phyloP scores from a whole-genome alignment of 768 basidiomycete species.

The Boletus edulis region DNA sequence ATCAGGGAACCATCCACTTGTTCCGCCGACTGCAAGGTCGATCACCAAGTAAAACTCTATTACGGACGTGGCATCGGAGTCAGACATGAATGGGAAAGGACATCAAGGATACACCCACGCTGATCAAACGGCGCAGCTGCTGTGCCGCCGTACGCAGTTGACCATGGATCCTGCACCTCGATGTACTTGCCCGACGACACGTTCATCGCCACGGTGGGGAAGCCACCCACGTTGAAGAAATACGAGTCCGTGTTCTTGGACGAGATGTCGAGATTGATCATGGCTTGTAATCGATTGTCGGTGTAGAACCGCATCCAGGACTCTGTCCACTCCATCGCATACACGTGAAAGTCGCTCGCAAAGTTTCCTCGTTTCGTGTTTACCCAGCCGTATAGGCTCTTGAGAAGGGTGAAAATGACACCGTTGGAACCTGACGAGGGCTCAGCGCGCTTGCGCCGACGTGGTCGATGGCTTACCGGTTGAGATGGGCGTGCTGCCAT shows the following conservation, averaged over 20 bases:
- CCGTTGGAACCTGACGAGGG: constrained; percentile 6
- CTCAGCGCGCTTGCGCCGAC: neutral
- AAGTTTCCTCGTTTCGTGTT: constrained; percentile 42
- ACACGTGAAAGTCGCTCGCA: constrained; percentile 50
- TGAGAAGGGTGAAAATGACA: constrained; percentile 26
- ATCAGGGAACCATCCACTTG: constrained; percentile 52
- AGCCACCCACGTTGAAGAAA: constrained; percentile 52
- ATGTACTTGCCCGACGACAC: constrained; percentile 36
- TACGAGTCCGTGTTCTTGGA: constrained; percentile 40
- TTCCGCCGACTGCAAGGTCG: constrained; percentile 77
- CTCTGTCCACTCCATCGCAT: constrained; percentile 59
- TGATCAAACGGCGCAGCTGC: constrained; percentile 44
- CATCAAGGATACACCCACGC: constrained; percentile 21
- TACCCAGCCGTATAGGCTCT: constrained; percentile 37
- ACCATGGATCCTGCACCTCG: constrained; percentile 49
- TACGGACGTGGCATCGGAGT: constrained; percentile 1
- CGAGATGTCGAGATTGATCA: constrained; percentile 49
- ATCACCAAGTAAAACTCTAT: constrained; percentile 79
- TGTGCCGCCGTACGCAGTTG: constrained; percentile 36
- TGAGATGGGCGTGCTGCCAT: constrained; percentile 32
- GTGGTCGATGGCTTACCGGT: constrained; percentile 11
- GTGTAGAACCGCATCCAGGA: constrained; percentile 54
- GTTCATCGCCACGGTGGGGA: constrained; percentile 49
- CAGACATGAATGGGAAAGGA: neutral
- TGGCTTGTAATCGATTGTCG: constrained; percentile 49